phyloP scores from a whole-genome alignment of 345 rosid genomes.

The Anastatica hierochuntica region DNA sequence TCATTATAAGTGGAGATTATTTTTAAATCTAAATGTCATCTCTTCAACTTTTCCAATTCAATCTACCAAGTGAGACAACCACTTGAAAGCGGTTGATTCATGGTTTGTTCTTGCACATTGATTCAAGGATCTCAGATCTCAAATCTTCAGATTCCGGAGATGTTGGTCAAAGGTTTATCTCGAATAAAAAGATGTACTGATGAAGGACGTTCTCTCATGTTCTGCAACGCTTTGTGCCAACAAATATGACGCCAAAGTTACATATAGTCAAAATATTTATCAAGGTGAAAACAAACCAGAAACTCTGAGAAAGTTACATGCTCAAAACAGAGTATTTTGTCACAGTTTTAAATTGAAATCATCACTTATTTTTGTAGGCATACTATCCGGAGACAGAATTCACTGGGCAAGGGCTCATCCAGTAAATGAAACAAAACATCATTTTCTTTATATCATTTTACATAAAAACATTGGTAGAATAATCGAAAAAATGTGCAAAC shows the following conservation, averaged over 20 bases:
- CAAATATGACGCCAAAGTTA: conserved; percentile 63
- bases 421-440: conserved; percentile 32
- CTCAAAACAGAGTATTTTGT: background rate
- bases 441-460: too few species aligned
- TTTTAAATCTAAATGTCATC: too few species aligned
- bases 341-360: background rate
- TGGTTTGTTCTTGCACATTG: too few species aligned
- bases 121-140: too few species aligned
- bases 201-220: conserved; percentile 96
- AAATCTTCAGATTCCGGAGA: too few species aligned
- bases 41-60: too few species aligned
- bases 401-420: conserved; percentile 92
- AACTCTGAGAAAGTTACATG: background rate
- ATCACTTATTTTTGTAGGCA: conserved; percentile 40
- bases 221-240: conserved; percentile 66
- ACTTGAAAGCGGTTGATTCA: too few species aligned
- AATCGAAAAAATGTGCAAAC: background rate
- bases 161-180: conserved; percentile 85
- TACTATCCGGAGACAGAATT: conserved; percentile 94
- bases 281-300: conserved; percentile 44
- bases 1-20: too few species aligned
- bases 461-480: too few species aligned
- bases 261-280: conserved; percentile 76
- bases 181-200: conserved; percentile 85
- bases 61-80: too few species aligned